Conservation (phyloP, 2,329 filamentous ascomycete species). For the Shiraia sp. region DNA sequence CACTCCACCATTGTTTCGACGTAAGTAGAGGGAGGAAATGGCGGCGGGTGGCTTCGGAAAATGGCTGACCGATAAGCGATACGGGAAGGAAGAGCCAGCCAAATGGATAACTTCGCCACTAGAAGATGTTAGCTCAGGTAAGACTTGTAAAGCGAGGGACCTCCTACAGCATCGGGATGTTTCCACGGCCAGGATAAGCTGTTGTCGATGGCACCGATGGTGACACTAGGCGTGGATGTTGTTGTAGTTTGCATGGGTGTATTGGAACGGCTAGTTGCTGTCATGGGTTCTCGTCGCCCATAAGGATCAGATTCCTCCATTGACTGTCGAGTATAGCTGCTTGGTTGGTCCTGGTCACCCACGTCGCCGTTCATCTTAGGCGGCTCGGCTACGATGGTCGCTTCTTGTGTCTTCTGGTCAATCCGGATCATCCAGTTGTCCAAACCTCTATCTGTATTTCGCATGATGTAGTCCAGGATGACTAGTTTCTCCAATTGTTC, state of each 20-base stretch:
- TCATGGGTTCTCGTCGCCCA: conserved; percentile 81
- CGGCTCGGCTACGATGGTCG: conserved; percentile 84
- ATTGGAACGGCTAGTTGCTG: conserved; percentile 63
- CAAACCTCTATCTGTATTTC: conserved; percentile 92
- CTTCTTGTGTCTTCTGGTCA: conserved; percentile 79
- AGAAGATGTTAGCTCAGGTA: conserved; percentile 14
- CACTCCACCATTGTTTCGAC: conserved; percentile 94
- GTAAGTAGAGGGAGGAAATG: conserved; percentile 97
- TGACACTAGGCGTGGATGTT: conserved; percentile 62
- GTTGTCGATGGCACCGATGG: conserved; percentile 94
- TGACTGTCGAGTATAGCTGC: conserved; percentile 64
- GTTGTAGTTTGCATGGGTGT: conserved; percentile 58
- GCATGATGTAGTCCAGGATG: conserved; percentile 98
- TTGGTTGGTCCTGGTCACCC: conserved; percentile 40
- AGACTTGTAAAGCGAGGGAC: conserved; percentile 21
- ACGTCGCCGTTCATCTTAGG: conserved; percentile 62
- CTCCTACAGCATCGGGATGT: conserved; percentile 81
- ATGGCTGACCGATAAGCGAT: conserved; percentile 92
- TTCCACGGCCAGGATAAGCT: conserved; percentile 99
- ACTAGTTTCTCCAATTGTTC: conserved; percentile 97
- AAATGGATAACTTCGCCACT: conserved; percentile 89
- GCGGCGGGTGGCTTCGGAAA: conserved; percentile 88
- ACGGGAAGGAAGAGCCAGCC: conserved; percentile 98
- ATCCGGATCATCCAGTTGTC: conserved; percentile 99
- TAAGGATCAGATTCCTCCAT: conserved; percentile 67